Conservation (phyloP, 164 flowering plant species). For the Protea cynaroides region DNA sequence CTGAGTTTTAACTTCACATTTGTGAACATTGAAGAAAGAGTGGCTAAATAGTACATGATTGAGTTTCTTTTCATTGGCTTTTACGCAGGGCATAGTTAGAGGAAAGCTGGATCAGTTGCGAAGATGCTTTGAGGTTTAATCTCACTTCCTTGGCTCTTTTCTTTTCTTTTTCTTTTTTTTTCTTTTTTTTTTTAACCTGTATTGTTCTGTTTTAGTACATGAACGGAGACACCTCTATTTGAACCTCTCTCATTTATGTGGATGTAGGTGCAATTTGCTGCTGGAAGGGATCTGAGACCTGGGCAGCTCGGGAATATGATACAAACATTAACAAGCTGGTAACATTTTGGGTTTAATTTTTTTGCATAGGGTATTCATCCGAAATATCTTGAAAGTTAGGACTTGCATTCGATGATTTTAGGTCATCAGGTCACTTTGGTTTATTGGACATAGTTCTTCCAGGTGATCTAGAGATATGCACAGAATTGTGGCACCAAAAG, state of each 20-base stretch:
- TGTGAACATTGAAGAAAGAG: too few relatives aligned
- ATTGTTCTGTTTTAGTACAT: background rate
- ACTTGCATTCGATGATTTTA: background rate
- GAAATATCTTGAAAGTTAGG: background rate
- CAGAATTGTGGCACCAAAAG: background rate
- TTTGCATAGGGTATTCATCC: background rate
- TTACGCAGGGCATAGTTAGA: conserved; percentile 59
- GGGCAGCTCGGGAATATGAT: conserved; percentile 64
- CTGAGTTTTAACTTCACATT: too few relatives aligned
- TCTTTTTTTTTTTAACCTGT: conserved; percentile 8
- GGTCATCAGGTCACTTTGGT: background rate
- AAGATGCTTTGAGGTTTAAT: conserved; percentile 61
- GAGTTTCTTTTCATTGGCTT: background rate
- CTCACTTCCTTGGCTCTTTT: background rate
- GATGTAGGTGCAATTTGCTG: conserved; percentile 76
- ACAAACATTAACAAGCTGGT: conserved; percentile 72
- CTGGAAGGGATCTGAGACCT: conserved; percentile 75
- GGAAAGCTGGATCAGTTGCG: conserved; percentile 75
- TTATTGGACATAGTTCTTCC: background rate
- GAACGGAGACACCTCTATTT: background rate
- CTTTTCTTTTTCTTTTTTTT: too few relatives aligned
- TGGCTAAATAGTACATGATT: too few relatives aligned
- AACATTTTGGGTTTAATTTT: conserved; percentile 8
- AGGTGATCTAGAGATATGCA: background rate
- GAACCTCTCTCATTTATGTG: conserved; percentile 17